phyloP scores from a whole-genome alignment of 169 alveolate species.

The Babesia gibsoni region DNA sequence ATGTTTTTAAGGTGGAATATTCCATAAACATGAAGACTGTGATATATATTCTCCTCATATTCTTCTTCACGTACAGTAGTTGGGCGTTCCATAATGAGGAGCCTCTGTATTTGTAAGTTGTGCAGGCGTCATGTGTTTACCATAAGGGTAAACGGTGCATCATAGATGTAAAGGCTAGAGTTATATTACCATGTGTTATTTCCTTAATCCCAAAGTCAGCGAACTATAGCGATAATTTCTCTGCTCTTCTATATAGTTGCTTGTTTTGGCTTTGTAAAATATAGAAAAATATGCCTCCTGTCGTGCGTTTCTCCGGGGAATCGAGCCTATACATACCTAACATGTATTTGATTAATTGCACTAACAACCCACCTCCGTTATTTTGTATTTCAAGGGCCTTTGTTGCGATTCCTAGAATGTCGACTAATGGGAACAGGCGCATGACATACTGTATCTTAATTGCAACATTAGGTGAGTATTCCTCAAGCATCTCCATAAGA shows the following conservation, averaged over 20 bases:
- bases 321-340: slow-evolving; percentile 10
- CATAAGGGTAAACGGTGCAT: too few relatives aligned
- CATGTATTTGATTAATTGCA: not conserved
- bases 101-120: too few relatives aligned
- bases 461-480: slow-evolving; percentile 6
- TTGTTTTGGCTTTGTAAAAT: slow-evolving; percentile 34
- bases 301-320: slow-evolving; percentile 40
- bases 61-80: too few relatives aligned
- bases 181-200: too few relatives aligned
- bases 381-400: slow-evolving; percentile 25
- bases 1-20: too few relatives aligned
- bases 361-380: slow-evolving; percentile 37
- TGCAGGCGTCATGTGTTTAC: too few relatives aligned
- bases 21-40: too few relatives aligned
- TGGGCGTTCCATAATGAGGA: too few relatives aligned
- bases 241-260: slow-evolving; percentile 22
- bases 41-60: too few relatives aligned
- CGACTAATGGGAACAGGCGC: not conserved
- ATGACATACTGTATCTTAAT: slow-evolving; percentile 13
- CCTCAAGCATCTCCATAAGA: slow-evolving; percentile 18
- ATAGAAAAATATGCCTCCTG: slow-evolving; percentile 60
- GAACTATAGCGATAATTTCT: not conserved
- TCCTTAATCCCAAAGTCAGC: too few relatives aligned
- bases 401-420: slow-evolving; percentile 14
- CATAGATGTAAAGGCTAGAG: too few relatives aligned